Conservation (phyloP, 768 basidiomycete species). For the Macrolepiota albuminosa region DNA sequence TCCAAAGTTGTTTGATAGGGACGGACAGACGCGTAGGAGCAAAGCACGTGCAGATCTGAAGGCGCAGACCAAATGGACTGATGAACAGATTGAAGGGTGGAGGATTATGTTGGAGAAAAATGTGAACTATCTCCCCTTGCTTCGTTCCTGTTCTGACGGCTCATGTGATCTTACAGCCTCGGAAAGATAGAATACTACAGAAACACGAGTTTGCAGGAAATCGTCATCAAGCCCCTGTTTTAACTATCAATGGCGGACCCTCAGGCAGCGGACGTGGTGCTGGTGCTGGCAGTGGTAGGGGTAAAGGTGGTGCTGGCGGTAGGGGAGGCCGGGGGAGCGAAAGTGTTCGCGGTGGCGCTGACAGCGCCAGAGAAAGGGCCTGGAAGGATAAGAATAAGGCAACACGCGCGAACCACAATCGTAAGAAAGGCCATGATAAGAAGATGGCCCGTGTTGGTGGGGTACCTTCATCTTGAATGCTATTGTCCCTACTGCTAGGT, state of each 20-base stretch:
- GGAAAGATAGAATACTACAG: conserved; percentile 66
- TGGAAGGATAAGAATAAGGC: conserved; percentile 78
- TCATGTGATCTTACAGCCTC: conserved; percentile 39
- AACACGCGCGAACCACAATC: conserved; percentile 63
- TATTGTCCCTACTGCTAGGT: no score
- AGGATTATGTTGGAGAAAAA: conserved; percentile 84
- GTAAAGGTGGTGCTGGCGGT: conserved; percentile 16
- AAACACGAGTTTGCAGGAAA: conserved; percentile 80
- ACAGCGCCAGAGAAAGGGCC: conserved; percentile 51
- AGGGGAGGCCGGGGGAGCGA: conserved; percentile 34
- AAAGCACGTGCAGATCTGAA: conserved; percentile 64
- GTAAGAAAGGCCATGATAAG: conserved; percentile 84
- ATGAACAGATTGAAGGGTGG: conserved; percentile 94
- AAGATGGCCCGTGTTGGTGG: conserved; percentile 74
- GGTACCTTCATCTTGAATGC: conserved; percentile 7
- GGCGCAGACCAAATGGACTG: conserved; percentile 67
- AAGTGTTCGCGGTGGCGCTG: conserved; percentile 31
- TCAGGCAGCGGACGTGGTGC: conserved; percentile 31
- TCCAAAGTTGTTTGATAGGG: conserved; percentile 72
- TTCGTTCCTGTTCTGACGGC: neutral
- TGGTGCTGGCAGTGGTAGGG: conserved; percentile 35
- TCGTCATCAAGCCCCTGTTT: conserved; percentile 17
- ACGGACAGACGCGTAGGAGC: conserved; percentile 65
- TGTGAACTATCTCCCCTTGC: conserved; percentile 40
- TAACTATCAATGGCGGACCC: conserved; percentile 3